Percentiles rank a stretch among this genome's conserved stretches.
These are phyloP conservation scores for Diaporthe helianthi DNA, from an alignment of 2,329 filamentous ascomycete species.

Conservation along the genomic window DNA sequence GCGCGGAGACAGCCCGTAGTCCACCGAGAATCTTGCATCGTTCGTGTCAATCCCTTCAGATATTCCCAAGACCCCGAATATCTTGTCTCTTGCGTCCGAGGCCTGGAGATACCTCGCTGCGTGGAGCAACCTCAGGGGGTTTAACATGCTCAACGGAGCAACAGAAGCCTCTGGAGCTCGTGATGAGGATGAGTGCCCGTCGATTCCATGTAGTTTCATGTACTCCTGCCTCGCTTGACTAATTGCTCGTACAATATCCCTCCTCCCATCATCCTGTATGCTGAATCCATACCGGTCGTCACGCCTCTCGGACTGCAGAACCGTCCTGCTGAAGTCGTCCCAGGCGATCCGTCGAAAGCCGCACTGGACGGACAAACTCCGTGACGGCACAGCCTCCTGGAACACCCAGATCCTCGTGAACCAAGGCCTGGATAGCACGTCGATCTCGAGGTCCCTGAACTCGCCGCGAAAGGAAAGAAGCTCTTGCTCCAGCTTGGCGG, in stretches of 20 bases:
- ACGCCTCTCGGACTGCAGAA: background rate
- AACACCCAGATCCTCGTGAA: slow-evolving; percentile 3
- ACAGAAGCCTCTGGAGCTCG: no score
- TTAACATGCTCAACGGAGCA: background rate
- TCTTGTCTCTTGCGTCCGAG: slow-evolving; percentile 21
- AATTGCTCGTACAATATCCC: background rate
- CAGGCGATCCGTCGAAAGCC: slow-evolving; percentile 16
- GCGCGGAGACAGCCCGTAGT: background rate
- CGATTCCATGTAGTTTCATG: background rate
- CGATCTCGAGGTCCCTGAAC: slow-evolving; percentile 1
- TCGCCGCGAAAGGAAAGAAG: background rate
- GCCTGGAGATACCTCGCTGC: background rate
- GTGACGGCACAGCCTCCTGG: slow-evolving; percentile 11
- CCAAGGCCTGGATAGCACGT: slow-evolving; percentile 3
- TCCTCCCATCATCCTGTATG: background rate
- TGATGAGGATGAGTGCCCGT: no score
- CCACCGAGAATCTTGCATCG: background rate
- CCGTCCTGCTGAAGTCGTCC: slow-evolving; percentile 13
- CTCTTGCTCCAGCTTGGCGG: background rate
- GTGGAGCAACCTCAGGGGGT: background rate
- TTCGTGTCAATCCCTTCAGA: background rate
- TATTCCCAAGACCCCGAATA: slow-evolving; percentile 12
- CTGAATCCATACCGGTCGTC: slow-evolving; percentile 13
- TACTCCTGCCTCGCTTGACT: background rate
- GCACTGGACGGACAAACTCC: background rate